Conservation (phyloP, 2,329 filamentous ascomycete species). For the Colletotrichum lentis region DNA sequence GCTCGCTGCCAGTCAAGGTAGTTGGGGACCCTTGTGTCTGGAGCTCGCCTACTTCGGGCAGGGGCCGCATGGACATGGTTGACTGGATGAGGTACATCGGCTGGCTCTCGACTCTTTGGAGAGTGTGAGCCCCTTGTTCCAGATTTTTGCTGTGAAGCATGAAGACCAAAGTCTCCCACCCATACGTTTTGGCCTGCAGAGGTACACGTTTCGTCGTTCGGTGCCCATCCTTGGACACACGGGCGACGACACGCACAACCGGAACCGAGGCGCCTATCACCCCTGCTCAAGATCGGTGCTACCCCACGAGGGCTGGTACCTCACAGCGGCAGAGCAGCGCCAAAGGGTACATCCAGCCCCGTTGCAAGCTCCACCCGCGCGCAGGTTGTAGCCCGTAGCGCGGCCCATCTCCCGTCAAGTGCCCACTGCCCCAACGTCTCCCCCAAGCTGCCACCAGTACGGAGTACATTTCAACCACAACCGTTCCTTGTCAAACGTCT, state of each 20-base stretch:
- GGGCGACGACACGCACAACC: background rate
- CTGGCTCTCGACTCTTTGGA: background rate
- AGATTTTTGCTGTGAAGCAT: conserved; percentile 37
- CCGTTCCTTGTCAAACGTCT: conserved; percentile 31
- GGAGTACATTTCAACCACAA: conserved; percentile 24
- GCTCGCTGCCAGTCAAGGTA: conserved; percentile 29
- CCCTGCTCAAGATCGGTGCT: conserved; percentile 27
- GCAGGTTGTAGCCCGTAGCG: conserved; percentile 17
- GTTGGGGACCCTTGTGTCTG: conserved; percentile 33
- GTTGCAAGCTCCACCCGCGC: background rate
- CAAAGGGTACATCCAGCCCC: conserved; percentile 11
- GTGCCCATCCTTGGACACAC: conserved; percentile 13
- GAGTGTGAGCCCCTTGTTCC: conserved; percentile 34
- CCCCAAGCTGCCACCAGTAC: background rate
- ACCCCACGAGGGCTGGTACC: conserved; percentile 24
- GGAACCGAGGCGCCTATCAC: conserved; percentile 19
- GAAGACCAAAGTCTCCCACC: conserved; percentile 13
- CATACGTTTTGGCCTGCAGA: conserved; percentile 20
- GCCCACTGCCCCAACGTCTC: conserved; percentile 10
- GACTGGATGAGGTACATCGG: conserved; percentile 40
- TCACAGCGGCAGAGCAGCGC: conserved; percentile 14
- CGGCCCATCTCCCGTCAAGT: conserved; percentile 34
- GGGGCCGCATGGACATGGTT: conserved; percentile 33
- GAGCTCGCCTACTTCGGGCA: conserved; percentile 30
- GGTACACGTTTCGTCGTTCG: conserved; percentile 32